A percentile compares a stretch with the other conserved stretches of the same genome.
phyloP scores from a whole-genome alignment of 2,329 filamentous ascomycete genomes.

The Didymella pinodella region DNA sequence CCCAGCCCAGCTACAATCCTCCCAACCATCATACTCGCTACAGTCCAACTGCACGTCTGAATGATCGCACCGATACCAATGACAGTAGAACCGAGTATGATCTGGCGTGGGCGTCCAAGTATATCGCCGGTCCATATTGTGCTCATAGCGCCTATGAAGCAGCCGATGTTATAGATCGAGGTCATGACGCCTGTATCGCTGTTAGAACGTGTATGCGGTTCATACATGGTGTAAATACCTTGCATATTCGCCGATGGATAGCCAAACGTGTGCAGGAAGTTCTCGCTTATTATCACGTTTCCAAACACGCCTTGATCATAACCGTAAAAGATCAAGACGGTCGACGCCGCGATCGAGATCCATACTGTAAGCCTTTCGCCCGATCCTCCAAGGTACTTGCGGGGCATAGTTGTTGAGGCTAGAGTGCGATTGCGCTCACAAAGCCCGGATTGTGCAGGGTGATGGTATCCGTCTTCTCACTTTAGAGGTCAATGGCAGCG shows the following conservation, averaged over 20 bases:
- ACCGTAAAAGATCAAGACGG: conserved; percentile 61
- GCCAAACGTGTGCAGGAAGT: conserved; percentile 42
- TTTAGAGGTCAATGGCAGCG: background rate
- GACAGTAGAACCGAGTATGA: conserved; percentile 63
- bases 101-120: conserved; percentile 64
- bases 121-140: conserved; percentile 62
- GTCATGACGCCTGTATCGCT: conserved; percentile 48
- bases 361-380: conserved; percentile 61
- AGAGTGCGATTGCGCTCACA: too few species aligned
- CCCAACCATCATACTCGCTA: conserved; percentile 51
- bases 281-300: conserved; percentile 46
- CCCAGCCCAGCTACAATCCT: conserved; percentile 56
- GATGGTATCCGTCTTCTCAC: background rate
- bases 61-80: conserved; percentile 51
- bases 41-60: conserved; percentile 48
- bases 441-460: background rate
- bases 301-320: conserved; percentile 49
- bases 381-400: conserved; percentile 61
- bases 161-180: conserved; percentile 54
- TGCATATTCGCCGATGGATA: conserved; percentile 44
- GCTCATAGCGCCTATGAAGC: conserved; percentile 55
- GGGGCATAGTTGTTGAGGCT: conserved; percentile 48
- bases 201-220: background rate
- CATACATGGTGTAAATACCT: background rate
- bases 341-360: conserved; percentile 61